Conservation (phyloP, 139 green algal species). For the Deuterostichococcus epilithicus region DNA sequence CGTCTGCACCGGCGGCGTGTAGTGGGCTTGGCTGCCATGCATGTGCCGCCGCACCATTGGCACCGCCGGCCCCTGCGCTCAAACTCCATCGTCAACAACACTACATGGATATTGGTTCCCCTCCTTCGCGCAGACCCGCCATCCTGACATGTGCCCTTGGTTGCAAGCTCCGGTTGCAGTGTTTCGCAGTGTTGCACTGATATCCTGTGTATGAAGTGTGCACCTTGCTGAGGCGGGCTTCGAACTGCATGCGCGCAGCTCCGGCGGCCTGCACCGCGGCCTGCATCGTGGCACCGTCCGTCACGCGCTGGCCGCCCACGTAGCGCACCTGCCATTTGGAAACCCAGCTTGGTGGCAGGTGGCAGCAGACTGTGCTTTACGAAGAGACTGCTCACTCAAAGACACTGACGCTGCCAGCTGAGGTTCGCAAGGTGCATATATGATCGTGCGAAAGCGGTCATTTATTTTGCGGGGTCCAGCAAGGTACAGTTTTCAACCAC, state of each 20-base stretch:
- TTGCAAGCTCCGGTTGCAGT: too few relatives aligned
- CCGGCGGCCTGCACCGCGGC: slow-evolving; percentile 31
- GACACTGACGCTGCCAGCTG: background rate
- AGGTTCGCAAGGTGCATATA: too few relatives aligned
- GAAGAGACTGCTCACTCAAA: background rate
- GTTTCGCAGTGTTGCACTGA: too few relatives aligned
- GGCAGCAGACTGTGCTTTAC: background rate
- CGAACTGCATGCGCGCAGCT: slow-evolving; percentile 18
- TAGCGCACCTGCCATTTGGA: slow-evolving; percentile 52
- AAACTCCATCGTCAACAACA: background rate
- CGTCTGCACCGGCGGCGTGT: slow-evolving; percentile 41
- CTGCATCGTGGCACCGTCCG: slow-evolving; percentile 40
- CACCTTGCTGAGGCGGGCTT: slow-evolving; percentile 64
- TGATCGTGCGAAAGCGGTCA: too few relatives aligned
- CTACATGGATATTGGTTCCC: slow-evolving; percentile 6
- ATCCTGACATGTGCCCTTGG: too few relatives aligned
- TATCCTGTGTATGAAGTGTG: too few relatives aligned
- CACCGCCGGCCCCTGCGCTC: slow-evolving; percentile 55
- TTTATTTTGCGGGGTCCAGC: background rate
- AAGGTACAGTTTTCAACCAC: background rate
- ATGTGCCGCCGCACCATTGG: slow-evolving; percentile 73
- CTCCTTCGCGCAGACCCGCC: slow-evolving; percentile 10
- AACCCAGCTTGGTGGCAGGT: slow-evolving; percentile 48
- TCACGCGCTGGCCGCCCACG: slow-evolving; percentile 64
- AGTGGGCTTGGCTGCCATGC: slow-evolving; percentile 35